Base-by-base conservation (phyloP, 371 early-diverging fungal genomes). In the Coemansia sp. region DNA sequence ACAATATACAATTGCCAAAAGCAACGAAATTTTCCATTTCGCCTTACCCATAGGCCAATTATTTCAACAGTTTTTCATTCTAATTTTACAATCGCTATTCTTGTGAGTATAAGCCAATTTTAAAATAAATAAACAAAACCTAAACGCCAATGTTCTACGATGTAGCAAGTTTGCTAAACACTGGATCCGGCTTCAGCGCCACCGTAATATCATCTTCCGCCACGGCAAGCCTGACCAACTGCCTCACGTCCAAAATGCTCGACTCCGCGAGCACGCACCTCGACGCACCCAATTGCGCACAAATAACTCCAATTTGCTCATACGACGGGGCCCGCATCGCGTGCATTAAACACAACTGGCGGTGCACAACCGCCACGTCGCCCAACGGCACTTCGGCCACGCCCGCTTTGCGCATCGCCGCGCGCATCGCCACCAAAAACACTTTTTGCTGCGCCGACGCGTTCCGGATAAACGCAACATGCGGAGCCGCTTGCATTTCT, bases 361-460 rank as follows among this genome's bases (percentile, higher is more conserved):
- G 66, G 73, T 88, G 86, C 10, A 84, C 81, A 57, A 81, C 81
- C 1, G 83, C 79, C 31, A 88, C 89, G 57, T 90, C 89, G 0
- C 85, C 87, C 69, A 92, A 87, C 27, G 88, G 83, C 1, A 90
- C 88, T 56, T 94, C 92, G n/a, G 86, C 84, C 8, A 85, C 57
- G 5, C 95, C 96, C 0, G 82, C 78, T 8, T 84, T 83, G 27
- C 92, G 83, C 8, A 90, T 72, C 21, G 83, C 79, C 8, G 86
- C 82, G 47, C 89, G 81, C 40, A 93, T 73, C 0, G 93, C 84
- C 0, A 92, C 84, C 31, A 97, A 66, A 61, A 95, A 94, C 22
- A 94, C 66, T 69, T 93, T 91, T 68, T 94, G 95, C 69, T 94
- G 94, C 26, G 88, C 64, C 1, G 92, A 88, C 10, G 87, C 87